Conservation (phyloP, 1,284 basidiomycete genomes). For the Anthracocystis setariae region DNA sequence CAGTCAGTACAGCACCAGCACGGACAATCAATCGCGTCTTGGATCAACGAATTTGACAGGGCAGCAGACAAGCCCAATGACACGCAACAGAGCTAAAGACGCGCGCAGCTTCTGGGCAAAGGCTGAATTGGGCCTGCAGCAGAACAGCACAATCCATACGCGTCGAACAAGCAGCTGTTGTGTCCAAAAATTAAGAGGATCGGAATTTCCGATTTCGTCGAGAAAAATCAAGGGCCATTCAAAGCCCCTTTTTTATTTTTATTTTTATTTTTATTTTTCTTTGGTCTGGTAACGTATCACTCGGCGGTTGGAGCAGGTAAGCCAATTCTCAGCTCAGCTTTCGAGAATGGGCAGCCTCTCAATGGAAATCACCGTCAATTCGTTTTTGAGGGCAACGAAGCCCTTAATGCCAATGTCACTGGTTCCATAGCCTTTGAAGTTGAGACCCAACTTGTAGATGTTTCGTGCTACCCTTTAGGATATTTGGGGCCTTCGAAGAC, state of each 20-base stretch:
- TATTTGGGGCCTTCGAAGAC: slow-evolving; percentile 21
- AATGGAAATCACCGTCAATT: too few species aligned
- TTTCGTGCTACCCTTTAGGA: neutral
- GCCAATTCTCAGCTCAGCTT: too few species aligned
- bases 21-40: too few species aligned
- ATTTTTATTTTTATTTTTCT: too few species aligned
- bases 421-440: too few species aligned
- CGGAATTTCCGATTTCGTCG: neutral
- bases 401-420: slow-evolving; percentile 3
- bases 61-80: neutral
- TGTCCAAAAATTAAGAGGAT: neutral
- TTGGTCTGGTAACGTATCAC: too few species aligned
- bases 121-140: neutral
- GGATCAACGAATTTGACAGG: too few species aligned
- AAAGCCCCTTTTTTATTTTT: too few species aligned
- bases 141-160: neutral
- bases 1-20: too few species aligned
- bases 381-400: slow-evolving; percentile 20
- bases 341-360: too few species aligned
- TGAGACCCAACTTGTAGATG: too few species aligned
- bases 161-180: neutral
- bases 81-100: neutral
- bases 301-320: too few species aligned
- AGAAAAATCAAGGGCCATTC: slow-evolving; percentile 1
- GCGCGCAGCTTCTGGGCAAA: neutral